Evolutionary conservation across 2,329 filamentous ascomycete genomes (phyloP), one percentile per base, ranked within the genome.

Genomic region (Lachnellula willkommii): DNA sequence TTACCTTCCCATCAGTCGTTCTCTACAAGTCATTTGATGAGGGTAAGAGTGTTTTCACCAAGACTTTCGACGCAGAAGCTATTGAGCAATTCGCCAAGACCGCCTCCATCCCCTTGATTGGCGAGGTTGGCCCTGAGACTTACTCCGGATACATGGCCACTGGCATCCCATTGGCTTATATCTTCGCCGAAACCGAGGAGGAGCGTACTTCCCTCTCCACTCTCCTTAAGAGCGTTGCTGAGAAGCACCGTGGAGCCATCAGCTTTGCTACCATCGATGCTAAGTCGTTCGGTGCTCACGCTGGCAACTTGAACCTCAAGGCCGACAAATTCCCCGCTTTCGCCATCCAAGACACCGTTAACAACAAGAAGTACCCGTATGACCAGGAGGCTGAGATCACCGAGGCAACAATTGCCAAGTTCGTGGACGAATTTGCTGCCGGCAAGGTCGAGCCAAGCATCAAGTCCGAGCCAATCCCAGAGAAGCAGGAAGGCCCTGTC

Each of bases 231-330:
- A 81, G 89, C 64, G 75, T 99, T 64, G 94, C 94, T 59, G 83
- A 95, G 79, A 88, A 93, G 79, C 85, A 91, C 81, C 93, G 92
- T 78, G 93, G 94, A 75, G 85, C 84, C 73, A 84, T 99, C 79
- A 97, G 95, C 87, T 95, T 99, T 73, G 94, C 92, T 64, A 96
- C 91, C 70, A 97, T 99, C 68, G 94, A 99, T 71, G 92, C 94
- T 65, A 90, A 89, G 80, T 75, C 88, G 59, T 99, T 95, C 71
- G 94, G 94, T 72, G 91, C 93, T 66, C 94, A 99, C 77, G 92
- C 90, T 66, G 85, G 83, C 69, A 99, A 99, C 85, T 84, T 99
- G 66, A 99, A 99, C 84, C 89, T 99, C 62, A 90, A 95, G 77
- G 83, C 89, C 60, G 89, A 93, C 79, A 88, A 90, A 75, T 99